Conservation (phyloP, 2,329 filamentous ascomycete genomes). For the Ophiosphaerella narmari region DNA sequence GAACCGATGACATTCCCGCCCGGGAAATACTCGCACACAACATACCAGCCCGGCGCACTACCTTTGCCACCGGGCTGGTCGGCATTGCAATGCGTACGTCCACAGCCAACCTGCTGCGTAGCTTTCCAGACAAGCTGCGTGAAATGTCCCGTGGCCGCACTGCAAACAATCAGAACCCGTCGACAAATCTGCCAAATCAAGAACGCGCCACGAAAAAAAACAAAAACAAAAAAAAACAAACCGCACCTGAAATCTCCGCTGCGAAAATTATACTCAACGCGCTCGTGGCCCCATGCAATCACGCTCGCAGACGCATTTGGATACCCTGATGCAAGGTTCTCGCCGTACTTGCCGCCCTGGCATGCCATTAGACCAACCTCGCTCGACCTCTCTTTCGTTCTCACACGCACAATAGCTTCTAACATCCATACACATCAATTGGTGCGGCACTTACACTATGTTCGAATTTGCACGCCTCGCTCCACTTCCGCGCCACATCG, state of each 20-base stretch:
- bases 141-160: conserved; percentile 51
- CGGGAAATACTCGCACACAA: conserved; percentile 44
- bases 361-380: not conserved
- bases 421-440: not conserved
- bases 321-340: conserved; percentile 75
- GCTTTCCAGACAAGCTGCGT: conserved; percentile 34
- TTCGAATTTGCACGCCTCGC: conserved; percentile 51
- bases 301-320: conserved; percentile 62
- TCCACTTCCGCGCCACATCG: conserved; percentile 58
- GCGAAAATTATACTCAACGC: conserved; percentile 62
- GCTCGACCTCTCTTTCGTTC: no score
- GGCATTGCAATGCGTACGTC: conserved; percentile 7
- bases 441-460: conserved; percentile 52
- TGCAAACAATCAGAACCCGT: conserved; percentile 42
- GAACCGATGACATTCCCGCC: conserved; percentile 32
- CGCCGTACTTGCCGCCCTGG: conserved; percentile 67
- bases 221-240: no score
- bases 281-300: conserved; percentile 69
- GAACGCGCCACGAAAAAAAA: not conserved
- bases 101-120: conserved; percentile 19
- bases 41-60: conserved; percentile 18
- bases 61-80: not conserved
- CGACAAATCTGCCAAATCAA: no score
- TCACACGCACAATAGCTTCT: not conserved
- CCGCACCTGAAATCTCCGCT: conserved; percentile 41